phyloP scores from a whole-genome alignment of 306 rosid species.

The Dalbergia cochinchinensis region DNA sequence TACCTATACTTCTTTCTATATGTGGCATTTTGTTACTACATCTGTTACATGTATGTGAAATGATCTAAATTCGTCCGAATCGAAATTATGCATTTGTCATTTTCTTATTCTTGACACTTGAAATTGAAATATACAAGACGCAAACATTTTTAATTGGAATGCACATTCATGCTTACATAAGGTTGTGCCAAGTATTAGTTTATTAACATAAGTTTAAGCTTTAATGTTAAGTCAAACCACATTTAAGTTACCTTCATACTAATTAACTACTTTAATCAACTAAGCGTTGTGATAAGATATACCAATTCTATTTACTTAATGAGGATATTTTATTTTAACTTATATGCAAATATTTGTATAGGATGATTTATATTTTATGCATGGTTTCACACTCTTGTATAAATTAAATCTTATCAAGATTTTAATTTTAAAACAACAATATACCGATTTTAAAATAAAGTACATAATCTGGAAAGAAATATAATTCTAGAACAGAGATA shows the following conservation, averaged over 20 bases:
- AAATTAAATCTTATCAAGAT: neutral
- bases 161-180: neutral
- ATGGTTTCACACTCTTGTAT: neutral
- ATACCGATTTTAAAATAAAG: neutral
- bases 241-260: slow-evolving; percentile 1
- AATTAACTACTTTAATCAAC: too few species aligned
- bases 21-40: neutral
- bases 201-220: too few species aligned
- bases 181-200: neutral
- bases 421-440: too few species aligned
- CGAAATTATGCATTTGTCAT: neutral
- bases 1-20: too few species aligned
- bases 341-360: neutral
- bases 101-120: neutral
- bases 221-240: neutral
- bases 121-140: neutral
- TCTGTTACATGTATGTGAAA: neutral
- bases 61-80: neutral
- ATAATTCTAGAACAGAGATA: neutral
- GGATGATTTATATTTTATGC: neutral
- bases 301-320: neutral
- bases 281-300: too few species aligned
- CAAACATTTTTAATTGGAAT: neutral
- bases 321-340: neutral
- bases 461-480: neutral